Evolutionary conservation across 306 rosid genomes (phyloP), one percentile per base, ranked within the genome.

Genomic region (Vigna trinervia): DNA sequence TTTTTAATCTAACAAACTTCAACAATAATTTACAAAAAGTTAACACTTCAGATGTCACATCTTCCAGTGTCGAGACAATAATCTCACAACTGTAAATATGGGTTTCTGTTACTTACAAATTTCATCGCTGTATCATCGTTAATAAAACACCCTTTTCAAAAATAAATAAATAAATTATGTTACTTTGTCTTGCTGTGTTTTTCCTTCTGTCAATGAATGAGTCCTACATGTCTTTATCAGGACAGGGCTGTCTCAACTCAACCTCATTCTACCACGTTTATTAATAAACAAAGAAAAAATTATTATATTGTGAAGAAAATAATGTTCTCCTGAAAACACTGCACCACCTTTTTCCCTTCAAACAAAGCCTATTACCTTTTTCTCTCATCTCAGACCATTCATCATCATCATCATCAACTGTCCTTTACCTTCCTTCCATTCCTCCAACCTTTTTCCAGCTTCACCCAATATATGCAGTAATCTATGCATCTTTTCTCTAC

Each of bases 341-440:
- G 66, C 86, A 68, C 78, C 50, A 65, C 82, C 85, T 82, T 86
- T 41, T 85, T 78, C 4, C 54, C 73, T 39, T 85, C 78, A 80
- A 85, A 78, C 80, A 80, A 85, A 84, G 89, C 80, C 77, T 81
- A 45, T 12, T 52, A 61, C 64, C 89, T 86, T 86, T 87, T 83
- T 66, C 71, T 22, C 84, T 63, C 48, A 38, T 65, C 48, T 53
- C 67, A 36, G 65, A 60, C 46, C 46, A 41, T 41, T 9, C 46
- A 41, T 64, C 72, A 57, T 67, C 38, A 34, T 4, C 34, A 30
- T 30, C 5, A 30, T 30, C 81, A 32, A 71, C 62, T 28, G 34
- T 28, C 54, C 36, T 67, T 52, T 62, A 32, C 47, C 51, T 78
- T 61, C 53, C 83, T 74, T 77, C 63, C 53, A 36, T 53, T 57